Conservation (phyloP, 148 eudicot genomes). For the Diospyros lotus region DNA sequence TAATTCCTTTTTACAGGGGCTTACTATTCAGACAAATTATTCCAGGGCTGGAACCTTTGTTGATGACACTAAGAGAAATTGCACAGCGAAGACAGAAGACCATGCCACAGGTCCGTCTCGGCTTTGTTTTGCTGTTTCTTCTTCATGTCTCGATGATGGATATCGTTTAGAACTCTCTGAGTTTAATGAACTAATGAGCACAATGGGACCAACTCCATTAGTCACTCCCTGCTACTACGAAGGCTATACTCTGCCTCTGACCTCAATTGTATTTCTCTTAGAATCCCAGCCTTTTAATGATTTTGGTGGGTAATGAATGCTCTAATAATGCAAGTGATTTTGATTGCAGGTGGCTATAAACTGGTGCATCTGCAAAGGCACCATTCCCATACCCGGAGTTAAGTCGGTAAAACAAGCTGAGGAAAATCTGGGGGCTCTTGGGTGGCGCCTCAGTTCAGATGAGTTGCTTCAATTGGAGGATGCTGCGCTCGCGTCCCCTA, state of each 20-base stretch:
- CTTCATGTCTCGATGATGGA: neutral
- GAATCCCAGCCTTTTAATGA: no score
- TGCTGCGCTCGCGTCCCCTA: constrained; percentile 66
- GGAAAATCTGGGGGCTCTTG: constrained; percentile 83
- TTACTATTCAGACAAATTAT: constrained; percentile 74
- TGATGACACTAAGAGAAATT: constrained; percentile 51
- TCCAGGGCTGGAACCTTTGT: constrained; percentile 84
- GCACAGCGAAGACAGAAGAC: constrained; percentile 67
- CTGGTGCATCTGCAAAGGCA: constrained; percentile 91
- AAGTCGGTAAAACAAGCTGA: constrained; percentile 70
- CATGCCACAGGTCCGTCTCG: constrained; percentile 57
- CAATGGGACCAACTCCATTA: neutral
- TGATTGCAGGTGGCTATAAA: constrained; percentile 76
- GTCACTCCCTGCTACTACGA: no score
- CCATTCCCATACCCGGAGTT: constrained; percentile 92
- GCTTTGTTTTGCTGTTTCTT: neutral
- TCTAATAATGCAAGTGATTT: neutral
- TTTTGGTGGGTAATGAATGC: no score
- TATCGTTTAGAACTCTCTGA: neutral
- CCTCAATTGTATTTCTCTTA: no score
- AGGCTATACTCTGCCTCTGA: no score
- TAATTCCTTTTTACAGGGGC: constrained; percentile 40
- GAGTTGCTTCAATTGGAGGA: constrained; percentile 65
- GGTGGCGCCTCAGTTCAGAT: constrained; percentile 68
- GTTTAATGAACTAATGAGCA: neutral